Base-by-base conservation (phyloP, 768 basidiomycete species). In the Russula sp. region DNA sequence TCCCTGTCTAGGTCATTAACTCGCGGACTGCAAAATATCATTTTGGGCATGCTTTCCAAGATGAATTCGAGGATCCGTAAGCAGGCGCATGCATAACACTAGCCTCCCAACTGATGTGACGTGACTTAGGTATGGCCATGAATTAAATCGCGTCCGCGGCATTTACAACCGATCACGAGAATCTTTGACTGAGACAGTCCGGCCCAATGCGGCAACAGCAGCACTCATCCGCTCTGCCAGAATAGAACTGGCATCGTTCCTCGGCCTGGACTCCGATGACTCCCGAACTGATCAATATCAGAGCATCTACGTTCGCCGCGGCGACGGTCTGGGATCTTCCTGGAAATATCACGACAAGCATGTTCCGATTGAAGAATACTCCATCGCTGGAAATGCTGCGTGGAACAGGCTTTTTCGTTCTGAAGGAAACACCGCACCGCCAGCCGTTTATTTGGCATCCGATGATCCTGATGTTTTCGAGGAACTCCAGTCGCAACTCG, bases 21-120 rank as follows among this genome's bases (percentile, higher is more conserved):
- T 84, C 86, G 5, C 79, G 80, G 49, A 89, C 87, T 9, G 83
- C 86, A 5, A 83, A 81, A 65, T 88, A 79, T 67, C 88, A 89
- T 70, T 77, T 89, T 32, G 81, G 83, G 4, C 79, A 84, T 69
- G 73, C 63, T 3, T 90, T 84, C 71, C 73, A 69, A 10, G 79
- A 88, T 22, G 74, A 80, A 52, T 89, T 84, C 69, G 84, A 88
- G 71, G 77, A 90, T 70, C 73, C 85, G 87, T 89, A 73, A 53
- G 85, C 79, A 18, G 55, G 50, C 24, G 56, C 11, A 40, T 49
- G 9, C 51, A 44, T 36, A 46, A 56, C 48, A 42, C 56, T 50
- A 52, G 46, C 48, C 50, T 28, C 32, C 7, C 11, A 34, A 7
- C 22, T 11, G 24, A 44, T 62, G 51, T 57, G 22, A 13, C 32